Base-by-base conservation (phyloP, 1,284 basidiomycete genomes). In the Tausonia pullulans region DNA sequence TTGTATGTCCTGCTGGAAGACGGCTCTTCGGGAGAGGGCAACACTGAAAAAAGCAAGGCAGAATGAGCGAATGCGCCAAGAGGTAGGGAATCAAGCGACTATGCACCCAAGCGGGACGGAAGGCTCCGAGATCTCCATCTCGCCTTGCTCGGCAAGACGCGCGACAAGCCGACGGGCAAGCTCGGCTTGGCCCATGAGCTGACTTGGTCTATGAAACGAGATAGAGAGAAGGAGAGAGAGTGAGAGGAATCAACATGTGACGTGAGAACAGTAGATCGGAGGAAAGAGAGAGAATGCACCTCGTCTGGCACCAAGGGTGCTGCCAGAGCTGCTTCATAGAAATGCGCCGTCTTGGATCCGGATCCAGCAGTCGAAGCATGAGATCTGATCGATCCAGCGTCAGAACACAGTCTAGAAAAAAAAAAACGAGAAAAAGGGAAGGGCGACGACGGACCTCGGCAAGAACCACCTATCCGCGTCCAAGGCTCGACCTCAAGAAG, bases 401-500 rank as follows among this genome's bases (percentile, higher is more conserved):
- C 44, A 16, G 58, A 4, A 1, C 5, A 4, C 3, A 9, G 39
- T 39, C 43, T 48, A 16, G 1, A 43, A n/a, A 14, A 46, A 60
- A 45, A 60, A 2, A 62, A 43, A 4, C 46, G 11, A 41, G 8
- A 10, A 14, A n/a, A 11, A 13, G 11, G 1, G 7, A 51, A 50
- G 9, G 16, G 27, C 27, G 5, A 57, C 50, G 13, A 76, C 83
- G 67, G 71, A 92, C 86, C 83, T 40, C 86, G 78, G 0, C 83
- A 82, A 60, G 83, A 79, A 1, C 76, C 72, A 14, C 79, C 77
- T 60, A 98, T 83, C 14, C 84, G 79, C 66, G 80, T 83, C 95
- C 95, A 98, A 0, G 95, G 95, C 3, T 81, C 80, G 69, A 90
- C 84, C 7, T 82, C 74, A 69, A 90, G 85, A 61, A 95, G 83